Evolutionary conservation across 768 basidiomycete genomes (phyloP).

Genomic region (Lyophyllum semitale): DNA sequence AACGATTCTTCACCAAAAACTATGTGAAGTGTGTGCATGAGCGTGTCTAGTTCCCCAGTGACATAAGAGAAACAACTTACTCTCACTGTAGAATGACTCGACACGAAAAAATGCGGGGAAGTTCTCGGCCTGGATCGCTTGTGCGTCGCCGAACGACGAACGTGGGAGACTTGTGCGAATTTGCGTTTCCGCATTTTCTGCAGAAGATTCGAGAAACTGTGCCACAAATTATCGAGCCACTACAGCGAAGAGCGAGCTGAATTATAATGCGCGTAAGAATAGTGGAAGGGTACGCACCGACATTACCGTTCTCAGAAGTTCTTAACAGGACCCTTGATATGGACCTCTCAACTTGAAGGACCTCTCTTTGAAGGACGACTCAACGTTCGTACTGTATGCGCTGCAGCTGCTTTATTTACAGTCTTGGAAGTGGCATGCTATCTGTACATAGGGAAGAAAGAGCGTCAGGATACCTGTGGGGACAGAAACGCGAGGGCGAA

Average conservation of each 20-base stretch:
- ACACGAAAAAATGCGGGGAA: too few relatives aligned
- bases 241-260: too few relatives aligned
- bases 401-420: slow-evolving; percentile 38
- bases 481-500: too few relatives aligned
- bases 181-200: slow-evolving; percentile 36
- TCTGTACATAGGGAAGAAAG: too few relatives aligned
- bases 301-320: slow-evolving; percentile 32
- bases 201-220: slow-evolving; percentile 40
- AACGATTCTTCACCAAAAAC: too few relatives aligned
- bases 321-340: slow-evolving; percentile 32
- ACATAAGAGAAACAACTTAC: too few relatives aligned
- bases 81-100: too few relatives aligned
- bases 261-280: not conserved
- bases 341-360: too few relatives aligned
- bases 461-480: too few relatives aligned
- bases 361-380: slow-evolving; percentile 32
- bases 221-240: not conserved
- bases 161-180: slow-evolving; percentile 31
- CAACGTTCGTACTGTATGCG: slow-evolving; percentile 39
- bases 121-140: slow-evolving; percentile 40
- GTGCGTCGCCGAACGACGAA: slow-evolving; percentile 36
- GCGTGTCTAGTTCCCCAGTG: too few relatives aligned
- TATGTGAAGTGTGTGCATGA: too few relatives aligned
- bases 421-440: slow-evolving; percentile 38
- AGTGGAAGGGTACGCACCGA: slow-evolving; percentile 22